Conservation (phyloP, 306 rosid species). For the Luffa acutangula region DNA sequence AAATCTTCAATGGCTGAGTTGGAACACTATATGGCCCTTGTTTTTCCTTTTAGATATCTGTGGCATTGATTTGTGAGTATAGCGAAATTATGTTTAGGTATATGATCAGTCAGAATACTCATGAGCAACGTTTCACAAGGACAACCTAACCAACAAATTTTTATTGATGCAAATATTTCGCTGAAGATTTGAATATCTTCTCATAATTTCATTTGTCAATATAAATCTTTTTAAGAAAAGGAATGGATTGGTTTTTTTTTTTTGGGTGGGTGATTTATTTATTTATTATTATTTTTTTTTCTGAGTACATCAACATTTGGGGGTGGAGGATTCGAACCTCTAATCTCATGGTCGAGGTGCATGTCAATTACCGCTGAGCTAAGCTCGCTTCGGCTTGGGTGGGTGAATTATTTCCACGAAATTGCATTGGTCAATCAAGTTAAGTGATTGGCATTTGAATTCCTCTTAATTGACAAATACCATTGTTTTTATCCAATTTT, state of each 20-base stretch:
- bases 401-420: no score
- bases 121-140: background rate
- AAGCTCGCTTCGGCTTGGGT: no score
- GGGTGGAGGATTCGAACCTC: no score
- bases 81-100: background rate
- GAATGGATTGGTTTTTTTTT: background rate
- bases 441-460: background rate
- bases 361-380: no score
- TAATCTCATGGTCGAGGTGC: no score
- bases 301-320: no score
- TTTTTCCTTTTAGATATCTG: background rate
- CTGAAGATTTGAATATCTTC: background rate
- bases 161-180: background rate
- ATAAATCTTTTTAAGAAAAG: background rate
- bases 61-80: no score
- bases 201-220: background rate
- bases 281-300: no score
- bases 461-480: background rate
- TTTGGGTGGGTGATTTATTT: background rate
- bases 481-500: no score
- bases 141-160: background rate
- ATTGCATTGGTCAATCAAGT: no score
- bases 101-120: background rate
- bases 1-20: background rate
- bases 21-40: background rate